phyloP scores from a whole-genome alignment of 2,329 filamentous ascomycete genomes.

The Colletotrichum cordylinicola region DNA sequence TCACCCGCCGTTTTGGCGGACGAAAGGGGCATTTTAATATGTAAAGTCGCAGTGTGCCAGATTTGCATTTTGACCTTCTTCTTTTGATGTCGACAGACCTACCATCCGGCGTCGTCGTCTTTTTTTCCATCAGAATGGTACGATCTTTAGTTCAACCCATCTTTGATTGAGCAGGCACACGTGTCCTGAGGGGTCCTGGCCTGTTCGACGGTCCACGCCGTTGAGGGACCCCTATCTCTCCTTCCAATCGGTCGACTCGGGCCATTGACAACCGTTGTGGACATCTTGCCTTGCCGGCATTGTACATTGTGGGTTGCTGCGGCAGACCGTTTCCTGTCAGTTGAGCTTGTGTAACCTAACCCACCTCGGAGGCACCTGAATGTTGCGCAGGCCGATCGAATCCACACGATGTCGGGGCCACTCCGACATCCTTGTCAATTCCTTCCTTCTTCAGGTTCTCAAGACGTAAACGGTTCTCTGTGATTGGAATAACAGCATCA shows the following conservation, averaged over 20 bases:
- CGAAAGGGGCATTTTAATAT: neutral
- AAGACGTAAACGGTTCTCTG: neutral
- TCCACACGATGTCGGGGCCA: neutral
- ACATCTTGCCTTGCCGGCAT: neutral
- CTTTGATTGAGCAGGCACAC: neutral
- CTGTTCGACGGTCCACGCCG: neutral
- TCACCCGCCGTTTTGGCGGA: neutral
- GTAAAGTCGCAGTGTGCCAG: neutral
- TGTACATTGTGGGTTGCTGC: neutral
- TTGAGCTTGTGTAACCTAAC: slow-evolving; percentile 1
- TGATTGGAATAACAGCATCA: neutral
- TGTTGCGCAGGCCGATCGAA: neutral
- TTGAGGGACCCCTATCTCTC: neutral
- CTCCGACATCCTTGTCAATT: neutral
- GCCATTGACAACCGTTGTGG: neutral
- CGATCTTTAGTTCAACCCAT: neutral
- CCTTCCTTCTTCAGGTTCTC: neutral
- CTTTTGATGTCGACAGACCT: neutral
- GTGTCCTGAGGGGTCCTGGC: neutral
- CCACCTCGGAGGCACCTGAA: neutral
- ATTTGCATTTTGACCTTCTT: neutral
- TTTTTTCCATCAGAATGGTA: neutral
- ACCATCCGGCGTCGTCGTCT: neutral
- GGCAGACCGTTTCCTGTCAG: neutral
- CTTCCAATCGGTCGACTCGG: neutral